Evolutionary conservation across 495 filamentous ascomycete genomes (phyloP).

Genomic region (Tuber calosporum): DNA sequence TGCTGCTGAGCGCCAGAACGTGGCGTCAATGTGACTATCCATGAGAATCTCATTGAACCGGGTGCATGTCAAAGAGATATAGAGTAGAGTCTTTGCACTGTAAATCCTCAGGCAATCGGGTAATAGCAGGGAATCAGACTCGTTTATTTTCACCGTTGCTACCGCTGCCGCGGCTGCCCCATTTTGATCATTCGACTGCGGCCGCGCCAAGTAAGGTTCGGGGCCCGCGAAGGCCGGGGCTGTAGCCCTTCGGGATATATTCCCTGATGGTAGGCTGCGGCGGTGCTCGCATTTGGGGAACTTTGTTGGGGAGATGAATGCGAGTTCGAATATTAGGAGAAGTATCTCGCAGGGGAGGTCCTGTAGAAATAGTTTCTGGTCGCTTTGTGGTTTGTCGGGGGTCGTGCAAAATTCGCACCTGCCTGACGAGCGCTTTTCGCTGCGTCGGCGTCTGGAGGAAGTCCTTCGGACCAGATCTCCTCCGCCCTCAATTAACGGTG

Average conservation of each 20-base stretch:
- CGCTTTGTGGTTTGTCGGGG: conserved; percentile 17
- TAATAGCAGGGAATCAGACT: conserved; percentile 14
- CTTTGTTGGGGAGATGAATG: conserved; percentile 30
- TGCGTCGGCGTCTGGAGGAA: conserved; percentile 20
- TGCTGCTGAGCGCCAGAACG: conserved; percentile 35
- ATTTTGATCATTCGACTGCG: neutral
- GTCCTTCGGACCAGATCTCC: conserved; percentile 2
- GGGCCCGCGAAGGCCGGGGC: neutral
- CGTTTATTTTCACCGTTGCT: neutral
- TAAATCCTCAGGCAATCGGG: conserved; percentile 29
- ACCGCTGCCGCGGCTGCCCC: neutral
- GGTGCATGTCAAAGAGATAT: conserved; percentile 31
- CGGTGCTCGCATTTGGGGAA: conserved; percentile 28
- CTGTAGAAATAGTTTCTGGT: conserved; percentile 27
- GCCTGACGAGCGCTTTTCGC: conserved; percentile 6
- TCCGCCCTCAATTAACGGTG: neutral
- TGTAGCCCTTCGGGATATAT: conserved; percentile 30
- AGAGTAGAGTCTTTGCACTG: conserved; percentile 33
- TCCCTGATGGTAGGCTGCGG: neutral
- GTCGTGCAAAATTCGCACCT: conserved; percentile 15
- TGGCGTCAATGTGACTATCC: conserved; percentile 31
- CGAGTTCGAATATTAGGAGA: conserved; percentile 36
- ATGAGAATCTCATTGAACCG: conserved; percentile 32
- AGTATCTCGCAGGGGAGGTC: conserved; percentile 30
- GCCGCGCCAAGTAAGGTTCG: neutral